Conservation (phyloP, 192 early-diverging fungal genomes). For the Coemansia sp. region DNA sequence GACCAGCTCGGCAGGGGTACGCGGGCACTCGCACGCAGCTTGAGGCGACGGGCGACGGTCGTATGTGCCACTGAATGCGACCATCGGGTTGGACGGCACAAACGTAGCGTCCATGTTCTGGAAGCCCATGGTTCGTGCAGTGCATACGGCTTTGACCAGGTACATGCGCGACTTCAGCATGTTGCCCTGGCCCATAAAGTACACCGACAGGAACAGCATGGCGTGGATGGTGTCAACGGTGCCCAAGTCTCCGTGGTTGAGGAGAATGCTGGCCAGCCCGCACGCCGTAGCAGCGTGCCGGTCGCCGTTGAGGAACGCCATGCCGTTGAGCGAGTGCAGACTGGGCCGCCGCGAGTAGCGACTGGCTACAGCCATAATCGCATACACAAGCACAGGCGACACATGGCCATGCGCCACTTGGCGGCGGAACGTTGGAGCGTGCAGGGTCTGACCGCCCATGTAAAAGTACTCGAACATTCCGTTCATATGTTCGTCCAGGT, state of each 20-base stretch:
- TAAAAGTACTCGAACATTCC: slow-evolving; percentile 56
- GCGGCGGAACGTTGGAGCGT: slow-evolving; percentile 39
- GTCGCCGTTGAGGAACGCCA: slow-evolving; percentile 54
- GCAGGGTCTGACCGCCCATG: slow-evolving; percentile 50
- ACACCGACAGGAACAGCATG: slow-evolving; percentile 54
- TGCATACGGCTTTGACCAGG: slow-evolving; percentile 53
- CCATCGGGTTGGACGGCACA: slow-evolving; percentile 43
- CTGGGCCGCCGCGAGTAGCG: slow-evolving; percentile 52
- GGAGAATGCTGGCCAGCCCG: slow-evolving; percentile 43
- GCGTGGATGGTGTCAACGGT: slow-evolving; percentile 44
- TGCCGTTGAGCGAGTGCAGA: slow-evolving; percentile 54
- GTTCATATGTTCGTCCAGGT: slow-evolving; percentile 50
- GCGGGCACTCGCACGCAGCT: slow-evolving; percentile 29
- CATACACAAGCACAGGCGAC: slow-evolving; percentile 50
- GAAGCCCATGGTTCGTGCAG: slow-evolving; percentile 50
- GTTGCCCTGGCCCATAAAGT: slow-evolving; percentile 55
- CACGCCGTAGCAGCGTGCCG: slow-evolving; percentile 47
- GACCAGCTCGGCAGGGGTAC: slow-evolving; percentile 24
- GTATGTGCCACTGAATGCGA: slow-evolving; percentile 37
- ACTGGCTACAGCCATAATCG: slow-evolving; percentile 53
- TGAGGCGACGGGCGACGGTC: slow-evolving; percentile 22
- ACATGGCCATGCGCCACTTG: slow-evolving; percentile 27
- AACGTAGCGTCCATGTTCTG: slow-evolving; percentile 48
- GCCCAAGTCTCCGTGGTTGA: slow-evolving; percentile 45
- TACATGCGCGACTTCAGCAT: slow-evolving; percentile 56